A percentile compares a stretch with the other conserved stretches of the same genome.
phyloP scores from a whole-genome alignment of 2,329 filamentous ascomycete species.

The Trichoderma sp. region DNA sequence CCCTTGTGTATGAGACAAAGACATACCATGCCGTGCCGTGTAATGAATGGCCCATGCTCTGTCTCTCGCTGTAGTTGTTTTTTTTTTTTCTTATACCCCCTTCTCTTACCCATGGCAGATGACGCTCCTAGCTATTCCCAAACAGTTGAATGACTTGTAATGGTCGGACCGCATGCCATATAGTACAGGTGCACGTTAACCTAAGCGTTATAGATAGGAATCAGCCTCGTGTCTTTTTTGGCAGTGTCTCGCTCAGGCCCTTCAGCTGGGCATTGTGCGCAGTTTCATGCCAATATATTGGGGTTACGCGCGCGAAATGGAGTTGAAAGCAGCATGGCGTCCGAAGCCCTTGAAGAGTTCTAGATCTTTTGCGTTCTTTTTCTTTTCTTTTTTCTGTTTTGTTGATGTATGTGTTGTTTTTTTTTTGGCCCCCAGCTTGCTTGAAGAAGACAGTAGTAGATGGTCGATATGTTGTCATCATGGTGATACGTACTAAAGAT shows the following conservation, averaged over 20 bases:
- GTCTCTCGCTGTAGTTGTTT: no score
- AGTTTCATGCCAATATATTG: conserved; percentile 19
- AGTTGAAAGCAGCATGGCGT: neutral
- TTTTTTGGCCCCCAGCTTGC: neutral
- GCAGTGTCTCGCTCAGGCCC: neutral
- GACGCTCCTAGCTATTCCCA: neutral
- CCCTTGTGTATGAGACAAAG: neutral
- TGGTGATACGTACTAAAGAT: neutral
- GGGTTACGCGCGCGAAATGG: conserved; percentile 1
- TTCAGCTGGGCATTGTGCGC: neutral
- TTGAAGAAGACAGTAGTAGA: neutral
- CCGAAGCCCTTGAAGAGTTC: neutral
- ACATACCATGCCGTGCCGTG: neutral
- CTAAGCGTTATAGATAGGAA: neutral
- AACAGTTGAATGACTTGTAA: neutral
- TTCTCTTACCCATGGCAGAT: neutral
- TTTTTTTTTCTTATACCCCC: neutral
- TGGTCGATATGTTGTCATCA: neutral
- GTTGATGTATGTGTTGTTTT: neutral
- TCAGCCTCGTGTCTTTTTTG: conserved; percentile 12
- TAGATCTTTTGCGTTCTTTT: neutral
- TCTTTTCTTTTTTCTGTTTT: neutral
- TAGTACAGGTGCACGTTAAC: neutral
- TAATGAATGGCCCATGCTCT: neutral
- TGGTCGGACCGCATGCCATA: neutral